Percentiles rank a stretch among this genome's conserved stretches.
These are phyloP conservation scores for Calocera cornea DNA, from an alignment of 768 basidiomycete species.

Conservation along the genomic window DNA sequence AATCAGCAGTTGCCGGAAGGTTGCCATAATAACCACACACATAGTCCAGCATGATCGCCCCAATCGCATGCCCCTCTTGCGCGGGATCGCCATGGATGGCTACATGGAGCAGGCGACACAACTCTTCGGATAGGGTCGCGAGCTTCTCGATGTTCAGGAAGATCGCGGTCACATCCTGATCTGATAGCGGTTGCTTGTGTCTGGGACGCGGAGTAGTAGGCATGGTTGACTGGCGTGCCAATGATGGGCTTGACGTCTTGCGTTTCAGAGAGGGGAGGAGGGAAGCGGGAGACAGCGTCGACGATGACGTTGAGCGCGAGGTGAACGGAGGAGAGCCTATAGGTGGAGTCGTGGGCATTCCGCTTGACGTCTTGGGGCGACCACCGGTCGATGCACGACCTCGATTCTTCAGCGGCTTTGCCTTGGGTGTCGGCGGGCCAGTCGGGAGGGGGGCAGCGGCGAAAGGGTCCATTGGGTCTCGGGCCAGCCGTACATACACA, in stretches of 20 bases:
- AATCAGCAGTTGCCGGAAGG: slow-evolving; percentile 3
- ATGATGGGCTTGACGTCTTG: slow-evolving; percentile 25
- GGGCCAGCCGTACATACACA: slow-evolving; percentile 63
- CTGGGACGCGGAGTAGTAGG: slow-evolving; percentile 14
- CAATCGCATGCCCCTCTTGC: background rate
- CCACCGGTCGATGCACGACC: background rate
- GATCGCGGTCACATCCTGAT: slow-evolving; percentile 53
- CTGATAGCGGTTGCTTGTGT: slow-evolving; percentile 46
- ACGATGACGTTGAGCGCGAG: slow-evolving; percentile 9
- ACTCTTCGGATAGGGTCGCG: slow-evolving; percentile 53
- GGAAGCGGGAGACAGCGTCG: slow-evolving; percentile 32
- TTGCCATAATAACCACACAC: background rate
- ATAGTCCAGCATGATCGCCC: background rate
- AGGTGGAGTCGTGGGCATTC: background rate
- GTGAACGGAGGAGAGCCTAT: slow-evolving; percentile 8
- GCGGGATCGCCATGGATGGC: background rate
- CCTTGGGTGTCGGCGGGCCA: background rate
- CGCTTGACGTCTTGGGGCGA: background rate
- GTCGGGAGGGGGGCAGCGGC: background rate
- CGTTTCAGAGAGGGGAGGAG: slow-evolving; percentile 25
- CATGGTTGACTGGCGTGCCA: slow-evolving; percentile 38
- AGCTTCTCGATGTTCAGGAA: slow-evolving; percentile 68
- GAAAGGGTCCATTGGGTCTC: slow-evolving; percentile 29
- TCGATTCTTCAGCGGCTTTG: background rate
- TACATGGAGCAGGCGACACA: slow-evolving; percentile 19